phyloP scores from a whole-genome alignment of 345 rosid genomes.

The Lumnitzera racemosa region DNA sequence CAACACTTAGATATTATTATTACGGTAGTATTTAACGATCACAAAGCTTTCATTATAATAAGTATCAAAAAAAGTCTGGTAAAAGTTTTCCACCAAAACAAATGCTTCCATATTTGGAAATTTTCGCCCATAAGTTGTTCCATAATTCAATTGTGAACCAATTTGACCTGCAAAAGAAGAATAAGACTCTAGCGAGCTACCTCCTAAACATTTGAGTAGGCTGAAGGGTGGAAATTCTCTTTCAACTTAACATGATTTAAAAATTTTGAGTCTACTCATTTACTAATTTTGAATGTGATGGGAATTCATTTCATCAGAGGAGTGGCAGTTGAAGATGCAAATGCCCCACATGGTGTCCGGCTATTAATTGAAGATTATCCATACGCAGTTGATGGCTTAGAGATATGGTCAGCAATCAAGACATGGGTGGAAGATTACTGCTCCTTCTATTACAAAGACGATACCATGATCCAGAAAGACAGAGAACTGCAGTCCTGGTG shows the following conservation, averaged over 20 bases:
- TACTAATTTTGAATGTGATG: no score
- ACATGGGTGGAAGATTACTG: conserved; percentile 37
- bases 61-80: no score
- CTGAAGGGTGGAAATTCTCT: no score
- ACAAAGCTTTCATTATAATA: no score
- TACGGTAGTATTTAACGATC: no score
- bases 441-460: conserved; percentile 25
- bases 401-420: conserved; percentile 39
- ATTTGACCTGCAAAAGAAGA: no score
- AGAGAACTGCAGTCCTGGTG: conserved; percentile 39
- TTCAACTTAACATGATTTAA: background rate
- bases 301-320: conserved; percentile 20
- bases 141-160: no score
- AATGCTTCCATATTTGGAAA: no score
- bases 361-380: conserved; percentile 31
- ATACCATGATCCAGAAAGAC: conserved; percentile 22
- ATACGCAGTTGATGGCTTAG: conserved; percentile 42
- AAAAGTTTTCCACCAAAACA: no score
- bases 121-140: no score
- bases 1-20: background rate
- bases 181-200: no score
- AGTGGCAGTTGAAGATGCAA: conserved; percentile 27
- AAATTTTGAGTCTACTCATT: background rate
- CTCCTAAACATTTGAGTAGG: no score
- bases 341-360: conserved; percentile 23